phyloP scores from a whole-genome alignment of 2,329 filamentous ascomycete species.

The Cordyceps militaris region DNA sequence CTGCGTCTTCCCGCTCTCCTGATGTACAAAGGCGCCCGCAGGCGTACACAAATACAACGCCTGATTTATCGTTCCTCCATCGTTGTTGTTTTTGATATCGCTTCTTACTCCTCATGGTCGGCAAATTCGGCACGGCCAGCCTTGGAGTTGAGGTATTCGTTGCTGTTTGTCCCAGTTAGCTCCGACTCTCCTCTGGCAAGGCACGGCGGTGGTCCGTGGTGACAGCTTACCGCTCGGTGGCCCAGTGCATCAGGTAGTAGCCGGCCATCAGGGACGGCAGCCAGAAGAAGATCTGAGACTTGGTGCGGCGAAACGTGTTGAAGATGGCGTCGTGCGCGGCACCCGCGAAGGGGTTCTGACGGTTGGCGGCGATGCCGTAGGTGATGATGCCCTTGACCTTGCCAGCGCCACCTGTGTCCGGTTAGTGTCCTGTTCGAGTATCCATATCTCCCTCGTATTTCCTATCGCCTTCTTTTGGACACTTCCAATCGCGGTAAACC shows the following conservation, averaged over 20 bases:
- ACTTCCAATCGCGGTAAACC: not conserved
- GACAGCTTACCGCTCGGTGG: slow-evolving; percentile 66
- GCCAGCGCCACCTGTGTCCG: slow-evolving; percentile 38
- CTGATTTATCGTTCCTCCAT: slow-evolving; percentile 21
- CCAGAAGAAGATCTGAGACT: slow-evolving; percentile 82
- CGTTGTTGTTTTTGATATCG: not conserved
- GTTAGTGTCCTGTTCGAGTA: slow-evolving; percentile 17
- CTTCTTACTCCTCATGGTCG: slow-evolving; percentile 32
- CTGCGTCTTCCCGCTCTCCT: slow-evolving; percentile 17
- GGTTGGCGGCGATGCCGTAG: slow-evolving; percentile 79
- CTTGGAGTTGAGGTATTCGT: slow-evolving; percentile 78
- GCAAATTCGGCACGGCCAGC: slow-evolving; percentile 53
- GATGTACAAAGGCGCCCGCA: slow-evolving; percentile 32
- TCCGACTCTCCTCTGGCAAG: not conserved
- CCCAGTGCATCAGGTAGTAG: slow-evolving; percentile 87
- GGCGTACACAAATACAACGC: slow-evolving; percentile 19
- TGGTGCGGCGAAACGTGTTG: slow-evolving; percentile 87
- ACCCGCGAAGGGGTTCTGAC: slow-evolving; percentile 80
- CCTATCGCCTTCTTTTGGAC: not conserved
- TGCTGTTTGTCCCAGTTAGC: slow-evolving; percentile 41
- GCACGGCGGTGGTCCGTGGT: not conserved
- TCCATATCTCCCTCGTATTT: slow-evolving; percentile 16
- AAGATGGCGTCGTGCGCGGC: slow-evolving; percentile 77
- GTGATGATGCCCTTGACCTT: slow-evolving; percentile 58
- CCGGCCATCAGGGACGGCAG: slow-evolving; percentile 68